These are phyloP conservation scores for Diaporthe nobilis DNA, from an alignment of 2,329 filamentous ascomycete species.

Conservation along the genomic window DNA sequence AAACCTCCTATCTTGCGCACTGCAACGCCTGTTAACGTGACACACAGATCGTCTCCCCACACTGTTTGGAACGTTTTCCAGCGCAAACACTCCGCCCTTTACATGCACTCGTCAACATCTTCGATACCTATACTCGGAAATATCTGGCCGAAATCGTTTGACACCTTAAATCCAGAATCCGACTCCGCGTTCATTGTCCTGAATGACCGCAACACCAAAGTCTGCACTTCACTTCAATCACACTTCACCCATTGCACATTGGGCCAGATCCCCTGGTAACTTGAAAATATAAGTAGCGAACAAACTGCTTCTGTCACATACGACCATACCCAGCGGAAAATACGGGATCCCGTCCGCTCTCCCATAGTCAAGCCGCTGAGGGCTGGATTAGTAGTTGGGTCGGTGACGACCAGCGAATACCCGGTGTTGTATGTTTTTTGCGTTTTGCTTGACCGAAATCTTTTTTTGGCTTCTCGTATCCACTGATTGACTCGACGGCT, in stretches of 20 bases:
- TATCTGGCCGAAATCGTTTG: no score
- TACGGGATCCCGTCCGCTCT: conserved; percentile 34
- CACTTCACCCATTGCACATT: not conserved
- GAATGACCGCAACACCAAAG: not conserved
- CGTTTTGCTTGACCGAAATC: not conserved
- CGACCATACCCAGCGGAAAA: conserved; percentile 36
- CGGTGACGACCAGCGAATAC: conserved; percentile 33
- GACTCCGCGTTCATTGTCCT: fast-evolving
- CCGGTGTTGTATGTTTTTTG: conserved; percentile 33
- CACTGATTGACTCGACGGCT: not conserved
- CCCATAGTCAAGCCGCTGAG: conserved; percentile 30
- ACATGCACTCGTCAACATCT: not conserved
- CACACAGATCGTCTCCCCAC: not conserved
- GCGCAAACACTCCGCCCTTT: not conserved
- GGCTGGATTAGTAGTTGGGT: conserved; percentile 33
- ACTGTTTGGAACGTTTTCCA: no score
- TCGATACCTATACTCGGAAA: not conserved
- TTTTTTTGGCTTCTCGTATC: not conserved
- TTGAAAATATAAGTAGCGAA: not conserved
- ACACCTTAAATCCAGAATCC: not conserved
- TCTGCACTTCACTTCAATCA: not conserved
- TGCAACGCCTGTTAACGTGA: not conserved
- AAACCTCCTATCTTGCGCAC: not conserved
- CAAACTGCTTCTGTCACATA: fast-evolving
- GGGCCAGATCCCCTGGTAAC: not conserved